Percentiles rank a stretch among this genome's conserved stretches.
Conservation (phyloP, 495 filamentous ascomycete genomes). For the Beverwykella pulmonaria region DNA sequence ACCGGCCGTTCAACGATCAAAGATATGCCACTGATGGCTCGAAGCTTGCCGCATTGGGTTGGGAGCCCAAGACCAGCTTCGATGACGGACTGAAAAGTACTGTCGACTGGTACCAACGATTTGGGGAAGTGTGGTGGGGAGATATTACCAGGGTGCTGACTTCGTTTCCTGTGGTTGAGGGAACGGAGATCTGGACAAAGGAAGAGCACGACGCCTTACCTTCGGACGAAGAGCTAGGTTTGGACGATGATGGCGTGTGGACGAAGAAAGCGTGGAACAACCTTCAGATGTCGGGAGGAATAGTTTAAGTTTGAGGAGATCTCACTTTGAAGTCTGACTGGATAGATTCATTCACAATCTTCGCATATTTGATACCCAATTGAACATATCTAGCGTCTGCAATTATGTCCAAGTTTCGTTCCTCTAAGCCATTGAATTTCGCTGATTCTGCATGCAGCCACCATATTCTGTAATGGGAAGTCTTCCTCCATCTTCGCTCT, state of each 20-base stretch:
- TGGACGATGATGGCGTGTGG: constrained; percentile 26
- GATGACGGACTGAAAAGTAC: constrained; percentile 64
- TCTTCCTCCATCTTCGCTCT: too few species aligned
- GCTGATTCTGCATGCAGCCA: too few species aligned
- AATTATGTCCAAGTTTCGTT: too few species aligned
- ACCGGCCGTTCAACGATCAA: constrained; percentile 74
- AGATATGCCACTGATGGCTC: constrained; percentile 68
- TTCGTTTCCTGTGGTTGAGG: constrained; percentile 43
- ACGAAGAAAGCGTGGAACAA: constrained; percentile 33
- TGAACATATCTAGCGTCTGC: background rate
- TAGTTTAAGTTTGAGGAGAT: background rate
- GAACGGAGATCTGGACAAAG: constrained; percentile 39
- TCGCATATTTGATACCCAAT: background rate
- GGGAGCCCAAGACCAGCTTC: constrained; percentile 65
- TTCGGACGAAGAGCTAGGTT: constrained; percentile 25
- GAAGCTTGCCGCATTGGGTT: constrained; percentile 67
- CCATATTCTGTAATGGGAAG: too few species aligned
- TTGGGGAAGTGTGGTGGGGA: constrained; percentile 69
- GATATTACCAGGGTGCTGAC: constrained; percentile 62
- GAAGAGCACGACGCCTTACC: constrained; percentile 39
- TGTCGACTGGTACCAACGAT: constrained; percentile 69
- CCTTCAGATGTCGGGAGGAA: constrained; percentile 21
- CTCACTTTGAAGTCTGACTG: background rate
- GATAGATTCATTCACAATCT: background rate
- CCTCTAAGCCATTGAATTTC: too few species aligned